Evolutionary conservation across 768 basidiomycete genomes (phyloP).

Genomic region (Leucocoprinus sp.): DNA sequence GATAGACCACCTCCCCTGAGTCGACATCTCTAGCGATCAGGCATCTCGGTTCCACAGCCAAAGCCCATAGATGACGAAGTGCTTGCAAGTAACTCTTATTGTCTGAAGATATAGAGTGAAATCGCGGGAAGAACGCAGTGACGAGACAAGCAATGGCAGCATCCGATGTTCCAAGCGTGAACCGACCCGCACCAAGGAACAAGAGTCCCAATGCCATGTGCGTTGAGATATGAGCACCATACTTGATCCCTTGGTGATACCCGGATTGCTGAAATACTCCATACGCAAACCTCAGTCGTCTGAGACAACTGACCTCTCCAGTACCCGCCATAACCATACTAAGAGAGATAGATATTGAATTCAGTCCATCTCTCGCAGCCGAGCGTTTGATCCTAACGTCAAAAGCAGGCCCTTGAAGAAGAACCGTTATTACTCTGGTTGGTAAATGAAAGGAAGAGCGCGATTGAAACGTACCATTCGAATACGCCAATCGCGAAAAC

Average conservation of each 20-base stretch:
- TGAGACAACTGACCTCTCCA: conserved; percentile 84
- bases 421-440: neutral
- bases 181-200: conserved; percentile 89
- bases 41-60: conserved; percentile 92
- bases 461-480: conserved; percentile 42
- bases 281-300: conserved; percentile 81
- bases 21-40: conserved; percentile 90
- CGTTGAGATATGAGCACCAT: conserved; percentile 84
- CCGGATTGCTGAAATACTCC: conserved; percentile 69
- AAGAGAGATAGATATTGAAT: conserved; percentile 76
- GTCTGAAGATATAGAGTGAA: conserved; percentile 69
- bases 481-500: conserved; percentile 63
- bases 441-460: neutral
- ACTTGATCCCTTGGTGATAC: conserved; percentile 61
- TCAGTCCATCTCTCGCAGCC: conserved; percentile 81
- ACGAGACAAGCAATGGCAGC: conserved; percentile 87
- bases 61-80: conserved; percentile 90
- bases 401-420: conserved; percentile 65
- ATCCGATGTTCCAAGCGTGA: conserved; percentile 86
- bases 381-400: conserved; percentile 86
- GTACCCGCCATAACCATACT: conserved; percentile 97
- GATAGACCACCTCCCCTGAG: conserved; percentile 81
- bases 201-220: conserved; percentile 87
- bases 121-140: conserved; percentile 87
- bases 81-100: conserved; percentile 91